Evolutionary conservation across 768 basidiomycete species (phyloP), one percentile per base, ranked within the genome.

Genomic region (Lenzites betulinus): DNA sequence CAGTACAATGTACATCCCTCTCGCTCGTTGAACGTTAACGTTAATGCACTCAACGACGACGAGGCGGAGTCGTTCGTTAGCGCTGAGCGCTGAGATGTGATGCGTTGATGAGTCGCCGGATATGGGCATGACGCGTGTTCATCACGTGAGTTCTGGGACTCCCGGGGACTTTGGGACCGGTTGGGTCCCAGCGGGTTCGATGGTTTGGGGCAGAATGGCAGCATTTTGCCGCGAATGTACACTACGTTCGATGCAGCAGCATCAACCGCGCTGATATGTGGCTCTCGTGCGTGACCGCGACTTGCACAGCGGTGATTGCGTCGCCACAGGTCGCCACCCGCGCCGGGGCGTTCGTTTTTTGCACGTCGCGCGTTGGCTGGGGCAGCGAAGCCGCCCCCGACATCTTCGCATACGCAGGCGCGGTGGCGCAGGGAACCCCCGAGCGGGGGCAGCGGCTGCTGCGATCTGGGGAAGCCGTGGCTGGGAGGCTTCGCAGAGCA

Each of bases 251-350:
- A 28, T 36, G 20, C 30, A 15, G 44, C 33, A 13, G 28, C 22
- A 56, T 56, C 54, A 56, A 22, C 54, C 25, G 54, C 33, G 54
- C 43, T 55, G 54, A 56, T 56, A 11, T 46, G 54, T 58, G 28
- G 56, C 39, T 42, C 16, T 22, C 16, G 20, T 9, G 30, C 30
- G 36, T 18, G 39, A 50, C 48, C 28, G 28, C 38, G 55, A 47
- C 12, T 42, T n/a, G 23, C 39, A 22, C n/a, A 15, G 48, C 56
- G 38, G 48, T 50, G 48, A 51, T 51, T 42, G 48, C 39, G 47
- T 18, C 26, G 20, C 47, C 26, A 3, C 30, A n/a, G n/a, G n/a
- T 23, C 9, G 42, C 43, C 30, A 22, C 18, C 23, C 42, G 15
- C 7, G 13, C 33, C 42, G 42, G 54, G 33, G 20, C 28, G 22